Percentiles rank a stretch among this genome's conserved stretches.
Conservation (phyloP, 1,284 basidiomycete species). For the Ceratobasidium papillatum region DNA sequence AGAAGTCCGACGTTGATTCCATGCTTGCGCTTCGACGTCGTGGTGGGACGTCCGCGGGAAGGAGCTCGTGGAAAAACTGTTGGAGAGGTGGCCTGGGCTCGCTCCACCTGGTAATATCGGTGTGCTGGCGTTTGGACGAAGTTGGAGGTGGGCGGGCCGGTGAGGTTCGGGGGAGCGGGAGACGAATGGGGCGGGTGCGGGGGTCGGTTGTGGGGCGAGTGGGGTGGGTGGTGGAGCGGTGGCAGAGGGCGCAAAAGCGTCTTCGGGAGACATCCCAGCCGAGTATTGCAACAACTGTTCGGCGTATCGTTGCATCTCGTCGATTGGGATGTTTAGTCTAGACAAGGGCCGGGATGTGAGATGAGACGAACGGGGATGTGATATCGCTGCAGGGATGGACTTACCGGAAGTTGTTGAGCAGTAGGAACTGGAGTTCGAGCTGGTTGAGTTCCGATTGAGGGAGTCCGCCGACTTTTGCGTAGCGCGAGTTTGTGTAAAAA, state of each 20-base stretch:
- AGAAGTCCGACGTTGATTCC: constrained; percentile 2
- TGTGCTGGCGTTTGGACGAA: constrained; percentile 1
- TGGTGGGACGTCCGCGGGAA: constrained; percentile 24
- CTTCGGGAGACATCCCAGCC: constrained; percentile 35
- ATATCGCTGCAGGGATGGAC: constrained; percentile 3
- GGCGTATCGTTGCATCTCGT: constrained; percentile 95
- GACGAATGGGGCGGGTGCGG: neutral
- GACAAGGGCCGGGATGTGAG: constrained; percentile 13
- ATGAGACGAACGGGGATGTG: constrained; percentile 19
- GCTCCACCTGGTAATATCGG: neutral
- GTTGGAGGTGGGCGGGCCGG: constrained; percentile 32
- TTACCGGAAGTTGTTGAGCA: constrained; percentile 89
- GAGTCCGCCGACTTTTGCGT: constrained; percentile 97
- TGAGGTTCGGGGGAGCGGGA: neutral
- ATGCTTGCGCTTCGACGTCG: constrained; percentile 24
- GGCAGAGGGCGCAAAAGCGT: constrained; percentile 37
- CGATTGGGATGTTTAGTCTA: constrained; percentile 78
- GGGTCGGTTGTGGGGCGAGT: neutral
- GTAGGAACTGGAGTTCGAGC: constrained; percentile 94
- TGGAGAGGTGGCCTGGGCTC: constrained; percentile 29
- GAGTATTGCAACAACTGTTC: constrained; percentile 78
- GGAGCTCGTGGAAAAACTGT: constrained; percentile 22
- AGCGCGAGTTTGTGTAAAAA: constrained; percentile 99
- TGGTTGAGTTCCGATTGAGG: constrained; percentile 95
- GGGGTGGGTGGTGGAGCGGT: constrained; percentile 35